Conservation (phyloP, 257 asterid species). For the Buddleja alternifolia region DNA sequence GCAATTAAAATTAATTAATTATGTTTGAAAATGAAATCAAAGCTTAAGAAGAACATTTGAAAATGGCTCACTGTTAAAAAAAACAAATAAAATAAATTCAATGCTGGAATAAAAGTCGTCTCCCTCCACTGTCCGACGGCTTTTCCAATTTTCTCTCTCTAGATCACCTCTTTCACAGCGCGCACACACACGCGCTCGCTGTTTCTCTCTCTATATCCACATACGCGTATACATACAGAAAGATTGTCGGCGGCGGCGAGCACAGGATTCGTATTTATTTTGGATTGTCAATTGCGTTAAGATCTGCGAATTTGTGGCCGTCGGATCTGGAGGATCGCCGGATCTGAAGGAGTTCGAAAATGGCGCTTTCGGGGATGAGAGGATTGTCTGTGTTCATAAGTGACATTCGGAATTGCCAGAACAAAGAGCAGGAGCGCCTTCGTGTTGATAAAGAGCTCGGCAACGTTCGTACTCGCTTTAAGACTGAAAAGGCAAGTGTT, state of each 20-base stretch:
- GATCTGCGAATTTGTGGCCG: constrained; percentile 38
- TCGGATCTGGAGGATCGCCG: constrained; percentile 52
- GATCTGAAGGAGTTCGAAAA: constrained; percentile 55
- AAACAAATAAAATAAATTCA: not conserved
- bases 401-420: constrained; percentile 94
- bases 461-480: constrained; percentile 76
- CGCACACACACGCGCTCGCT: constrained; percentile 2
- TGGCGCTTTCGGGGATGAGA: constrained; percentile 99
- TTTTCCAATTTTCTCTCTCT: constrained; percentile 52
- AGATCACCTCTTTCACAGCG: constrained; percentile 48
- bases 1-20: not conserved
- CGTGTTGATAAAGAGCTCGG: constrained; percentile 98
- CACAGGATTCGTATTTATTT: not conserved
- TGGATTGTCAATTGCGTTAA: constrained; percentile 2
- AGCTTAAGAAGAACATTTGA: constrained; percentile 3
- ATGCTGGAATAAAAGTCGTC: constrained; percentile 40
- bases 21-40: not conserved
- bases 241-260: not conserved
- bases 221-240: not conserved
- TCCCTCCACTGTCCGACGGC: constrained; percentile 52
- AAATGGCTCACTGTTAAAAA: constrained; percentile 21
- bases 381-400: constrained; percentile 98
- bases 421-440: constrained; percentile 93
- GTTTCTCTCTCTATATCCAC: constrained; percentile 26
- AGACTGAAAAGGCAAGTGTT: constrained; percentile 57